phyloP scores from a whole-genome alignment of 768 basidiomycete species.

The Russula sp. region DNA sequence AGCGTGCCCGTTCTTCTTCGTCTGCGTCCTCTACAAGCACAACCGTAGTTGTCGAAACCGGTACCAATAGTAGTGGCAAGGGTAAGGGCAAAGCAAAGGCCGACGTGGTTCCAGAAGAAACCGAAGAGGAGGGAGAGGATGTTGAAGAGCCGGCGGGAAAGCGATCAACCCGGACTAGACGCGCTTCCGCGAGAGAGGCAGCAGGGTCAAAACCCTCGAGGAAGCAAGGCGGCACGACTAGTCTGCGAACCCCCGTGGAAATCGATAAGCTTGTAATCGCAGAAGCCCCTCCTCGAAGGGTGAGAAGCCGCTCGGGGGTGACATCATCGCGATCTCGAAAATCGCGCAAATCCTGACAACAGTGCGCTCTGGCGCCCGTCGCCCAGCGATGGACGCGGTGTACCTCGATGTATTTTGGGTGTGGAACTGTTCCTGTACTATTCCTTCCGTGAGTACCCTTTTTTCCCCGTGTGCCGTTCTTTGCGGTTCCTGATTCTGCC shows the following conservation, averaged over 20 bases:
- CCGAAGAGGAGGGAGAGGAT: conserved; percentile 2
- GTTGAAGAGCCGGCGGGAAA: neutral
- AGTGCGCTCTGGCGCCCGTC: neutral
- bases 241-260: conserved; percentile 6
- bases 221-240: conserved; percentile 2
- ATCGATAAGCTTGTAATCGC: conserved; percentile 12
- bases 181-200: neutral
- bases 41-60: conserved; percentile 9
- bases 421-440: conserved; percentile 7
- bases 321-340: conserved; percentile 26
- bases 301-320: conserved; percentile 20
- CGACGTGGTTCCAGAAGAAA: conserved; percentile 16
- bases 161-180: conserved; percentile 7
- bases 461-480: neutral
- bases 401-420: neutral
- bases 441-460: conserved; percentile 11
- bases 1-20: conserved; percentile 29
- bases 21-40: conserved; percentile 27
- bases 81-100: conserved; percentile 28
- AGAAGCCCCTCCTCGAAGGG: conserved; percentile 18
- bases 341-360: conserved; percentile 20
- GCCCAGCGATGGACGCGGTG: neutral
- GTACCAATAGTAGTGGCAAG: conserved; percentile 2
- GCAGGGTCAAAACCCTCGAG: conserved; percentile 12
- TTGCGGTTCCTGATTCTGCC: neutral